Evolutionary conservation across 371 early-diverging fungal genomes (phyloP).

Genomic region (Blakeslea trispora): DNA sequence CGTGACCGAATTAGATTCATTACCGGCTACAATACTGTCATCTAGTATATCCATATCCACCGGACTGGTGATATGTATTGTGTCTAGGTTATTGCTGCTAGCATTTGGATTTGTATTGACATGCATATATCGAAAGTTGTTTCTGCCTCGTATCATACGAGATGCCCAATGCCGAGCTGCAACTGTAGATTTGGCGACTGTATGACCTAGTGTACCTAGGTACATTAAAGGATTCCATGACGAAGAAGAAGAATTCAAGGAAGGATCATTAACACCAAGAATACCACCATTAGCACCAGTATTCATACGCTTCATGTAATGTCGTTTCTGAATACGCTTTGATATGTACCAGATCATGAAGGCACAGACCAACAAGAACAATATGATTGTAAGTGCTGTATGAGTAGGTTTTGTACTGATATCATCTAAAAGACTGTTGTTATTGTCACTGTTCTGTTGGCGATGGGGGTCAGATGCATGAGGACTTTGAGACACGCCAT

Average conservation of each 20-base stretch:
- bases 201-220: conserved; percentile 9
- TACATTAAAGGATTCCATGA: conserved; percentile 6
- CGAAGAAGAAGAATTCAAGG: not conserved
- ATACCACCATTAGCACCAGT: conserved; percentile 38
- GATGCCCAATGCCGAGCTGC: conserved; percentile 37
- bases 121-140: conserved; percentile 13
- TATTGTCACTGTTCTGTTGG: not conserved
- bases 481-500: conserved; percentile 34
- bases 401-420: conserved; percentile 8
- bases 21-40: conserved; percentile 5
- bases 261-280: conserved; percentile 16
- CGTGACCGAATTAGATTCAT: conserved; percentile 12
- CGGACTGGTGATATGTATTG: conserved; percentile 4
- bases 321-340: conserved; percentile 13
- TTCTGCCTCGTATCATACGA: conserved; percentile 21
- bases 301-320: conserved; percentile 16
- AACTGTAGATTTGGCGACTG: conserved; percentile 29
- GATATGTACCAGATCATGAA: conserved; percentile 17
- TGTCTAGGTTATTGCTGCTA: no score
- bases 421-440: conserved; percentile 5
- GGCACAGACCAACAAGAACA: conserved; percentile 13
- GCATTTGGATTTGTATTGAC: conserved; percentile 2
- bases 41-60: conserved; percentile 27
- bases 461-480: conserved; percentile 3
- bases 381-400: conserved; percentile 15